phyloP scores from a whole-genome alignment of 2,329 filamentous ascomycete species.

The Colletotrichum coccodes region DNA sequence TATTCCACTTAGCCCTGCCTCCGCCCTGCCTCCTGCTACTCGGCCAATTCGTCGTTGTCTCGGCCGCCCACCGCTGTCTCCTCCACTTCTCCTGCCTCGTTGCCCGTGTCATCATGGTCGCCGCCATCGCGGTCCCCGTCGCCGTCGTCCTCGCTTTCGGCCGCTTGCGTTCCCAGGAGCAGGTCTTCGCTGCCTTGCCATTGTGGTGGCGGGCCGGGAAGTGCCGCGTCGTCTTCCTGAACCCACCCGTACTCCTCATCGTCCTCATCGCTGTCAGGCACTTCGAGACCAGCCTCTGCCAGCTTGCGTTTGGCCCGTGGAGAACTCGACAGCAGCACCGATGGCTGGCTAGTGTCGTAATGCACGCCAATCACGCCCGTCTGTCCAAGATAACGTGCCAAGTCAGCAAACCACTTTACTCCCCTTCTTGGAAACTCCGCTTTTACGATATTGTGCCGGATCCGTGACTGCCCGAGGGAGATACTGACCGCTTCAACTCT shows the following conservation, averaged over 20 bases:
- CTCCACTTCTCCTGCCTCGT: constrained; percentile 31
- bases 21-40: constrained; percentile 1
- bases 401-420: constrained; percentile 23
- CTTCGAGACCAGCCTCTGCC: constrained; percentile 66
- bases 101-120: constrained; percentile 35
- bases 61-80: constrained; percentile 33
- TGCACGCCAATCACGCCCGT: constrained; percentile 53
- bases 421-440: constrained; percentile 23
- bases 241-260: constrained; percentile 81
- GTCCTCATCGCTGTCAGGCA: constrained; percentile 69
- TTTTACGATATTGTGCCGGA: constrained; percentile 20
- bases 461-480: constrained; percentile 1
- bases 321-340: constrained; percentile 44
- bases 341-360: constrained; percentile 50
- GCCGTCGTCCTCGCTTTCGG: constrained; percentile 44
- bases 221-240: constrained; percentile 70
- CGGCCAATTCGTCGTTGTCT: constrained; percentile 29
- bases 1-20: constrained; percentile 9
- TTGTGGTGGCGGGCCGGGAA: constrained; percentile 70
- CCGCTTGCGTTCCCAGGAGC: constrained; percentile 59
- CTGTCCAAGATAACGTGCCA: constrained; percentile 42
- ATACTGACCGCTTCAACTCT: constrained; percentile 55
- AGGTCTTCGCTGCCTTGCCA: constrained; percentile 76
- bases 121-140: constrained; percentile 21
- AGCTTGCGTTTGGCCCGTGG: constrained; percentile 71